Conservation (phyloP, 1,284 basidiomycete species). For the Marasmius tenuissimus region DNA sequence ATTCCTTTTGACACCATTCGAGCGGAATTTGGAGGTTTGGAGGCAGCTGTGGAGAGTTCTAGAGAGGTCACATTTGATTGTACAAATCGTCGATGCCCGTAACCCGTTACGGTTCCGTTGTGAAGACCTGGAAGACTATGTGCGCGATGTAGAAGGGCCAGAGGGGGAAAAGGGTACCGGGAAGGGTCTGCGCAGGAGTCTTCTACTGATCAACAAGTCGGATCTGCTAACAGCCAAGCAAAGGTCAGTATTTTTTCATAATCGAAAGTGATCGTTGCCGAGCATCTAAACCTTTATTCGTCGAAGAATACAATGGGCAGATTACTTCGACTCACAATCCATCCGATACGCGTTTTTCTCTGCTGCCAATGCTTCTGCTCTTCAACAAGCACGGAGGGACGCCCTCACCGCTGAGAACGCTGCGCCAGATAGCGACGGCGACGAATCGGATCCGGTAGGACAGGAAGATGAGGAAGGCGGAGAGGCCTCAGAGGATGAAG, state of each 20-base stretch:
- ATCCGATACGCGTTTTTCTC: constrained; percentile 96
- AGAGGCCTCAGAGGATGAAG: constrained; percentile 22
- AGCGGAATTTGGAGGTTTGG: constrained; percentile 97
- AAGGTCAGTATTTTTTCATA: constrained; percentile 53
- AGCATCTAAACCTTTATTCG: not conserved
- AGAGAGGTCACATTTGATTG: constrained; percentile 90
- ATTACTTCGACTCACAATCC: constrained; percentile 85
- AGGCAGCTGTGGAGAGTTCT: constrained; percentile 94
- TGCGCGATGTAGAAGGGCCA: constrained; percentile 73
- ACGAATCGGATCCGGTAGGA: constrained; percentile 19
- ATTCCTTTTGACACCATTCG: constrained; percentile 90
- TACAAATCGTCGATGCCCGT: constrained; percentile 95
- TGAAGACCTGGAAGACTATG: constrained; percentile 89
- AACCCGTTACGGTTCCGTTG: constrained; percentile 92
- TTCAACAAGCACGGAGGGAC: constrained; percentile 73
- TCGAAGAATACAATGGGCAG: constrained; percentile 78
- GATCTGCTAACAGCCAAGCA: constrained; percentile 90
- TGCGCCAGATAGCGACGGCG: constrained; percentile 8
- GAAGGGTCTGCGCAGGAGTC: constrained; percentile 68
- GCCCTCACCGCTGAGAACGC: constrained; percentile 35
- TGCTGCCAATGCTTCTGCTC: constrained; percentile 84
- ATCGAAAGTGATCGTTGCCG: constrained; percentile 14
- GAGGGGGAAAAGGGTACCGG: constrained; percentile 80
- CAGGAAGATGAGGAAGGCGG: constrained; percentile 28
- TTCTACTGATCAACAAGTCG: constrained; percentile 95